Evolutionary conservation across 1,284 basidiomycete species (phyloP).

Genomic region (Moesziomyces sp.): DNA sequence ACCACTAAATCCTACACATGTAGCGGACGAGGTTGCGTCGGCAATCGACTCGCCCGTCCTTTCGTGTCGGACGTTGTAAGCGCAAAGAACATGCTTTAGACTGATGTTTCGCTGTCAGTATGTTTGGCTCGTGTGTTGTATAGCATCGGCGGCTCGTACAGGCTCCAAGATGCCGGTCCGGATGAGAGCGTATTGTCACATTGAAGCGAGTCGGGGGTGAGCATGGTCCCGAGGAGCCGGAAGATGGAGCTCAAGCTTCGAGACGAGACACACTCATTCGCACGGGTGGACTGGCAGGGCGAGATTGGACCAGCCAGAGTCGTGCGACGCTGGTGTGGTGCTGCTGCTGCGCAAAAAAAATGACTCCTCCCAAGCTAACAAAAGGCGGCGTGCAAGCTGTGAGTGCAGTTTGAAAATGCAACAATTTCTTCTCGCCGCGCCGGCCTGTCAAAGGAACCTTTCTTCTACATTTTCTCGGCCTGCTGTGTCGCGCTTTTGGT

Average conservation of each 20-base stretch:
- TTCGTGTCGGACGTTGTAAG: constrained; percentile 12
- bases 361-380: constrained; percentile 26
- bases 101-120: background rate
- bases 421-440: constrained; percentile 5
- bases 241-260: too few species aligned
- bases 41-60: background rate
- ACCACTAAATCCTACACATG: constrained; percentile 55
- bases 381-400: background rate
- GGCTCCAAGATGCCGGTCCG: background rate
- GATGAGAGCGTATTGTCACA: background rate
- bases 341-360: constrained; percentile 8
- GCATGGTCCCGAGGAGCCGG: background rate
- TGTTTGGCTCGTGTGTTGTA: background rate
- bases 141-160: background rate
- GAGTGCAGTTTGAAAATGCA: constrained; percentile 1
- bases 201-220: background rate
- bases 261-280: background rate
- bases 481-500: background rate
- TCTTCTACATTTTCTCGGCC: background rate
- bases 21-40: background rate
- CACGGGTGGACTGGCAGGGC: background rate
- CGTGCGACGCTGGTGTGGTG: background rate
- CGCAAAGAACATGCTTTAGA: constrained; percentile 23
- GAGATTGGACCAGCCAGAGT: background rate
- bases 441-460: background rate